These are phyloP conservation scores for Penicillium ucsense DNA, from an alignment of 495 filamentous ascomycete species.

Conservation along the genomic window DNA sequence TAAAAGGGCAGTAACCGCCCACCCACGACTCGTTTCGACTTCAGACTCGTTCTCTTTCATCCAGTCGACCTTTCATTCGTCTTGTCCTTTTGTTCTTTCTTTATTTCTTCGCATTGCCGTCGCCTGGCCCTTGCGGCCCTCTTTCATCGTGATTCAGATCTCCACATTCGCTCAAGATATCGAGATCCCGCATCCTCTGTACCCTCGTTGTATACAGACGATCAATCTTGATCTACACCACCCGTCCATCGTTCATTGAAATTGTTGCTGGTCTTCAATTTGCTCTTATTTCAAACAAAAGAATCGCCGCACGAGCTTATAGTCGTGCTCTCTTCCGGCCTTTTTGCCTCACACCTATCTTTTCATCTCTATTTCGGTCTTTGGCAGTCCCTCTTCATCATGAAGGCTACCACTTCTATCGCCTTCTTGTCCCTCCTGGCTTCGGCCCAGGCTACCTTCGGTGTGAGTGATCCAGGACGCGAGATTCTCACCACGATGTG, in stretches of 20 bases:
- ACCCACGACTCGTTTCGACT: no score
- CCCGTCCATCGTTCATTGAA: not conserved
- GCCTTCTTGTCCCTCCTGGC: slow-evolving; percentile 23
- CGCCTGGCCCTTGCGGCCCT: not conserved
- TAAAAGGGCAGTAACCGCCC: no score
- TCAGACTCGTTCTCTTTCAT: no score
- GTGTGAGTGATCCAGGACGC: not conserved
- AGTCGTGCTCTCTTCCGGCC: not conserved
- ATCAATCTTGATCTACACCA: not conserved
- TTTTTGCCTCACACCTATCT: not conserved
- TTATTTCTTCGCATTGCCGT: not conserved
- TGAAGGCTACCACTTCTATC: slow-evolving; percentile 18
- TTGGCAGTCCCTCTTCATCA: slow-evolving; percentile 14
- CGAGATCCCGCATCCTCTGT: not conserved
- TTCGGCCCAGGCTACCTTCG: slow-evolving; percentile 13
- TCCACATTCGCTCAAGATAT: slow-evolving; percentile 9
- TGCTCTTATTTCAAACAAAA: not conserved
- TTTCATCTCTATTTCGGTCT: slow-evolving; percentile 3
- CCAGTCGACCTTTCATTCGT: not conserved
- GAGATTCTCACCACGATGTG: no score
- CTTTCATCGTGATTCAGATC: not conserved
- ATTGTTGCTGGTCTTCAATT: slow-evolving; percentile 2
- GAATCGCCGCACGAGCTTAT: not conserved
- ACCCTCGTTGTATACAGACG: slow-evolving; percentile 1
- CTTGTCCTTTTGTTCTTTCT: not conserved